Evolutionary conservation across 1,284 basidiomycete species (phyloP).

Genomic region (Testicularia cyperi): DNA sequence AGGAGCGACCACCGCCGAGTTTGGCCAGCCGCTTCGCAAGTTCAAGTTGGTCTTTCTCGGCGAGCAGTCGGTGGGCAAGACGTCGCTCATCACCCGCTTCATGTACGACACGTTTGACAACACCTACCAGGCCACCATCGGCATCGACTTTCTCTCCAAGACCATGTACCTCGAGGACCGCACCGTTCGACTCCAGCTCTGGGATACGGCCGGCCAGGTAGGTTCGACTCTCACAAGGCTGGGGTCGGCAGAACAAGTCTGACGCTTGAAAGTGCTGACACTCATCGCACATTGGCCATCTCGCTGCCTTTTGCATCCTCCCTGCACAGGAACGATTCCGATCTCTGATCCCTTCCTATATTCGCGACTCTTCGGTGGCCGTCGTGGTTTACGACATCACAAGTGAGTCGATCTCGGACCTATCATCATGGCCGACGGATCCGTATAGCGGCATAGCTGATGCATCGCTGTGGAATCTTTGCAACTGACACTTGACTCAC

Average conservation of each 20-base stretch:
- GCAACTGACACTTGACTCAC: background rate
- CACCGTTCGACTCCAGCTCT: slow-evolving; percentile 93
- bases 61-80: slow-evolving; percentile 64
- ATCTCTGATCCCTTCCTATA: slow-evolving; percentile 97
- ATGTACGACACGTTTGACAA: slow-evolving; percentile 99
- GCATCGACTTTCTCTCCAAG: slow-evolving; percentile 99
- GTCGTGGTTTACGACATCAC: slow-evolving; percentile 99
- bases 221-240: too few species aligned
- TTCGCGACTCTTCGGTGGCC: slow-evolving; percentile 95
- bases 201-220: slow-evolving; percentile 92
- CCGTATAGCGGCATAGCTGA: too few species aligned
- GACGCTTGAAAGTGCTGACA: too few species aligned
- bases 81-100: slow-evolving; percentile 87
- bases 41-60: slow-evolving; percentile 60
- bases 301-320: background rate
- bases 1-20: slow-evolving; percentile 48
- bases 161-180: slow-evolving; percentile 99
- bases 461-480: background rate
- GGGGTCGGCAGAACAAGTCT: too few species aligned
- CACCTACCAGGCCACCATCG: slow-evolving; percentile 99
- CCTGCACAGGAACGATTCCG: slow-evolving; percentile 85
- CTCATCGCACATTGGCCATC: too few species aligned
- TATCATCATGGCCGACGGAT: too few species aligned
- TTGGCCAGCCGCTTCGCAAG: slow-evolving; percentile 57
- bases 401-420: too few species aligned